phyloP scores from a whole-genome alignment of 805 yeast species.

The Candida endomychidarum region DNA sequence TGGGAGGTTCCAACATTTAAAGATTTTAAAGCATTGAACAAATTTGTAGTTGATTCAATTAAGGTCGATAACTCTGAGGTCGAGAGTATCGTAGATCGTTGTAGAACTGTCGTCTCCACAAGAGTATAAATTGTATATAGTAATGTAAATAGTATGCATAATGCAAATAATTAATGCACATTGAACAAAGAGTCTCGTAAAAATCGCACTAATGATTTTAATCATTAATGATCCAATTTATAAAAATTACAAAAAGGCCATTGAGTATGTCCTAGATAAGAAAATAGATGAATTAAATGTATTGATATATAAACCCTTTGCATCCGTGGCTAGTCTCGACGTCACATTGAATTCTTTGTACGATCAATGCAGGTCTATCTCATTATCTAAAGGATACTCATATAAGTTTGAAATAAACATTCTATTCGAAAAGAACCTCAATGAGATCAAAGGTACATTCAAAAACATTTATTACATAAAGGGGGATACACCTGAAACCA shows the following conservation, averaged over 20 bases:
- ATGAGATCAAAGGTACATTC: neutral
- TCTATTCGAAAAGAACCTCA: slow-evolving; percentile 21
- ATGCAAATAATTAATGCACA: too few relatives aligned
- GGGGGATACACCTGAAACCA: slow-evolving; percentile 1
- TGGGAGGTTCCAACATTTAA: slow-evolving; percentile 5
- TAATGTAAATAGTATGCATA: slow-evolving; percentile 3
- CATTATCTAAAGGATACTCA: slow-evolving; percentile 20
- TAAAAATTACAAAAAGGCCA: slow-evolving; percentile 11
- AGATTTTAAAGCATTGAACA: slow-evolving; percentile 1
- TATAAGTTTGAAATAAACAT: slow-evolving; percentile 31
- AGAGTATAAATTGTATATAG: neutral
- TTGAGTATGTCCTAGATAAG: slow-evolving; percentile 3
- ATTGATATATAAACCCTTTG: slow-evolving; percentile 21
- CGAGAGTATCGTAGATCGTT: neutral
- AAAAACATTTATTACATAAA: neutral
- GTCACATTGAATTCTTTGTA: slow-evolving; percentile 30
- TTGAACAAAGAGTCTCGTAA: too few relatives aligned
- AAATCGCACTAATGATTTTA: slow-evolving; percentile 13
- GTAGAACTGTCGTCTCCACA: neutral
- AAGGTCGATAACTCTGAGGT: neutral
- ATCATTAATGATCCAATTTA: slow-evolving; percentile 11
- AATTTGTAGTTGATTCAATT: slow-evolving; percentile 1
- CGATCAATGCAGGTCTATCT: slow-evolving; percentile 22
- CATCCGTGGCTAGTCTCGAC: slow-evolving; percentile 25
- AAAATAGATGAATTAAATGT: slow-evolving; percentile 22